Percentiles rank a stretch among this genome's conserved stretches.
Conservation (phyloP, 2,329 filamentous ascomycete genomes). For the Penicillium sp. region DNA sequence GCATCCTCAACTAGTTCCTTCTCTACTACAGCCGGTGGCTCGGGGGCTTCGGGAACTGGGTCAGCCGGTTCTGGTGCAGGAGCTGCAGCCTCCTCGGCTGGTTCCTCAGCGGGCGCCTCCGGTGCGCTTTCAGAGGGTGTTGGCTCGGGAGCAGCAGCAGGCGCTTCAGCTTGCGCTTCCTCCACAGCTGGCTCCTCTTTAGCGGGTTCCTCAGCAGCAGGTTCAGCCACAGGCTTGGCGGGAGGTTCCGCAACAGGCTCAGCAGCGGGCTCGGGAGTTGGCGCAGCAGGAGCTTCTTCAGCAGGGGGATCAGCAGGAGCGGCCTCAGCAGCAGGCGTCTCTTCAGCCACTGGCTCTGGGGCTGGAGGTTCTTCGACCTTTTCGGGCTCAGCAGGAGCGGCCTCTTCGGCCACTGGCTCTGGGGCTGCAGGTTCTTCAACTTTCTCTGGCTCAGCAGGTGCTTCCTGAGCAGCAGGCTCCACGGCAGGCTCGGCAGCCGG, state of each 20-base stretch:
- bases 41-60: not conserved
- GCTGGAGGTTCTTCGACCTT: not conserved
- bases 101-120: constrained; percentile 8
- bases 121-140: no score
- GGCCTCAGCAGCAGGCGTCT: not conserved
- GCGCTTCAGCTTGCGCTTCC: no score
- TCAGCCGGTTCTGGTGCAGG: constrained; percentile 8
- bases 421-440: constrained; percentile 13
- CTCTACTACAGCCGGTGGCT: constrained; percentile 18
- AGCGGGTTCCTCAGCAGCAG: constrained; percentile 8
- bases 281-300: constrained; percentile 10
- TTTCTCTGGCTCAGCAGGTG: constrained; percentile 2
- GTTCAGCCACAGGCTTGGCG: constrained; percentile 9
- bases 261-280: constrained; percentile 4
- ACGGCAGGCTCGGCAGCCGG: not conserved
- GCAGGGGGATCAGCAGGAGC: not conserved
- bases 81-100: constrained; percentile 13
- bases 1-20: constrained; percentile 4
- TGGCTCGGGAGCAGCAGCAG: no score
- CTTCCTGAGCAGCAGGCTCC: constrained; percentile 3
- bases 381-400: not conserved
- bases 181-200: constrained; percentile 18
- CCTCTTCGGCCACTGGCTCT: not conserved
- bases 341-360: not conserved
- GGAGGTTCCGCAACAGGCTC: constrained; percentile 17